phyloP scores from a whole-genome alignment of 345 rosid genomes.

The Erucastrum elatum region DNA sequence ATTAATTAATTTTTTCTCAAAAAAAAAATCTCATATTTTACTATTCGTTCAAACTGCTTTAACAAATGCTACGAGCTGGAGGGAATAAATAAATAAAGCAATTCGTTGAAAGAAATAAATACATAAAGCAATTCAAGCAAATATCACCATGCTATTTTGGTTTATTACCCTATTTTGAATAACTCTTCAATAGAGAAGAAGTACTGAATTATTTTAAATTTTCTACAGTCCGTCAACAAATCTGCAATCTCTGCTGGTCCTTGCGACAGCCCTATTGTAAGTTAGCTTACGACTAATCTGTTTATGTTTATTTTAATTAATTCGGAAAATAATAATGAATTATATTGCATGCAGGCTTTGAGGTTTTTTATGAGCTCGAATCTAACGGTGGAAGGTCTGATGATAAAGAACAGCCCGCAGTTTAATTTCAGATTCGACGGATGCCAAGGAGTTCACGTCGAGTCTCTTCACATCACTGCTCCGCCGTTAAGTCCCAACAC shows the following conservation, averaged over 20 bases:
- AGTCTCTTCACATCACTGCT: constrained; percentile 65
- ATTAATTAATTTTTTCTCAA: background rate
- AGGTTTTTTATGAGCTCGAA: constrained; percentile 73
- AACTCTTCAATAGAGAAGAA: background rate
- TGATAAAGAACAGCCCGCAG: constrained; percentile 71
- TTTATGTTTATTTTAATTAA: background rate
- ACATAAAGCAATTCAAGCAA: background rate
- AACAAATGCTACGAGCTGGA: background rate
- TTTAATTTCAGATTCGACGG: constrained; percentile 78
- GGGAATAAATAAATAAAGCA: background rate
- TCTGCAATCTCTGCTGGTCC: constrained; percentile 64
- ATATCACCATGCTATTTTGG: background rate
- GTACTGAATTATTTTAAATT: background rate
- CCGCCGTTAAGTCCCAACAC: constrained; percentile 89
- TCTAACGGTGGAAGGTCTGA: constrained; percentile 66
- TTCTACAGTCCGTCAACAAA: constrained; percentile 60
- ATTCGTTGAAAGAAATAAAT: background rate
- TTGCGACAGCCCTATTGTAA: constrained; percentile 91
- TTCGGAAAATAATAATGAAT: background rate
- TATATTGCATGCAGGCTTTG: constrained; percentile 43
- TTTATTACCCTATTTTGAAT: background rate
- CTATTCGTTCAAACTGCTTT: background rate
- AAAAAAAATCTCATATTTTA: background rate
- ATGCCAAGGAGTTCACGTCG: constrained; percentile 50
- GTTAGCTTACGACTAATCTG: constrained; percentile 14